Evolutionary conservation across 2,329 filamentous ascomycete species (phyloP).

Genomic region (Alternaria consortialis): DNA sequence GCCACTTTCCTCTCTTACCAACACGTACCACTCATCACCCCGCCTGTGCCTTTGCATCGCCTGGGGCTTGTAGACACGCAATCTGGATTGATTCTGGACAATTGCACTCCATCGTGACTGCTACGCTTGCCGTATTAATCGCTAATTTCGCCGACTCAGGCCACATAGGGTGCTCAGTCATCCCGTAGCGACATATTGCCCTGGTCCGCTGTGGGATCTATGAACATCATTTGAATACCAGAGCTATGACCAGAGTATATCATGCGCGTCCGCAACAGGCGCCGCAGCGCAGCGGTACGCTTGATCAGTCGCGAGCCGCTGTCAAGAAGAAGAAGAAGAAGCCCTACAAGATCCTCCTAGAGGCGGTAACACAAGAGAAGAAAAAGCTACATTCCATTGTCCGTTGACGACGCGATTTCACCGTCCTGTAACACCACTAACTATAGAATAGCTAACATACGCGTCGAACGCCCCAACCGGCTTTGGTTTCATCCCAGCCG

Average conservation of each 20-base stretch:
- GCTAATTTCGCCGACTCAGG: slow-evolving; percentile 22
- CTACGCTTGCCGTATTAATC: slow-evolving; percentile 22
- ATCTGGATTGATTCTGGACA: slow-evolving; percentile 6
- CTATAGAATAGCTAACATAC: slow-evolving; percentile 61
- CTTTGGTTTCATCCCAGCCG: slow-evolving; percentile 69
- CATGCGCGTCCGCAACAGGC: slow-evolving; percentile 33
- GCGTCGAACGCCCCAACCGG: slow-evolving; percentile 64
- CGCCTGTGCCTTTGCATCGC: slow-evolving; percentile 30
- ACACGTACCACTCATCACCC: slow-evolving; percentile 22
- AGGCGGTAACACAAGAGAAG: slow-evolving; percentile 67
- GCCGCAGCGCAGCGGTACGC: slow-evolving; percentile 24
- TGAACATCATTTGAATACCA: slow-evolving; percentile 18
- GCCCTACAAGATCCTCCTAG: slow-evolving; percentile 66
- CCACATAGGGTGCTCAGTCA: slow-evolving; percentile 5
- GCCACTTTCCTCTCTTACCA: slow-evolving; percentile 18
- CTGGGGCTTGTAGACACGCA: slow-evolving; percentile 32
- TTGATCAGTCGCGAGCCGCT: slow-evolving; percentile 35
- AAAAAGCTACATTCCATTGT: slow-evolving; percentile 65
- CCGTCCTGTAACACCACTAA: slow-evolving; percentile 41
- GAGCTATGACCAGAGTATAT: slow-evolving; percentile 40
- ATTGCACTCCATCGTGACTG: slow-evolving; percentile 12
- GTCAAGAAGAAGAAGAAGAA: slow-evolving; percentile 55
- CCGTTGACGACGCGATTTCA: slow-evolving; percentile 35
- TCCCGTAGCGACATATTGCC: slow-evolving; percentile 8
- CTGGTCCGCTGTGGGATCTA: slow-evolving; percentile 19